Percentiles rank a stretch among this genome's conserved stretches.
These are phyloP conservation scores for Nyctanthes arbortristis DNA, from an alignment of 257 asterid species.

Conservation along the genomic window DNA sequence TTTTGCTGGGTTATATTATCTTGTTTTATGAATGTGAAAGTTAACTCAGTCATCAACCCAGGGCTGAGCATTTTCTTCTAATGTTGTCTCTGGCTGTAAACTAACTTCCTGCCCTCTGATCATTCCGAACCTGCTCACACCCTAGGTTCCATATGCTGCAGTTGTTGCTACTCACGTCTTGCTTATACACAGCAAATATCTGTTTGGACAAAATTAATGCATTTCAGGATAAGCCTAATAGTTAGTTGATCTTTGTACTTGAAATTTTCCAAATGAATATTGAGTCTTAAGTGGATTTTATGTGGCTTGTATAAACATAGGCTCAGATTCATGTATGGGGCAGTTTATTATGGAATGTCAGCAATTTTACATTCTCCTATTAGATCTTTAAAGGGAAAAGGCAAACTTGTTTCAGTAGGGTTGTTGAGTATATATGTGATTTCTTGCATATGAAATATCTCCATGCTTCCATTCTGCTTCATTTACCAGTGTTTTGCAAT, in stretches of 20 bases:
- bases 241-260: slow-evolving; percentile 20
- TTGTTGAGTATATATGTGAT: not conserved
- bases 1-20: not conserved
- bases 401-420: not conserved
- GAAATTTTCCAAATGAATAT: not conserved
- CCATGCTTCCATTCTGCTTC: not conserved
- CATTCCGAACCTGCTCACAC: not conserved
- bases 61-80: slow-evolving; percentile 4
- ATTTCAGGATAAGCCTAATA: not conserved
- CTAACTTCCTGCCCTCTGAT: not conserved
- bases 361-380: not conserved
- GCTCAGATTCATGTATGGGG: not conserved
- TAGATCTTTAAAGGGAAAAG: not conserved
- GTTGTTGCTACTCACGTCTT: not conserved
- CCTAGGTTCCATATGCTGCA: not conserved
- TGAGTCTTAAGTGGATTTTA: not conserved
- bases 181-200: not conserved
- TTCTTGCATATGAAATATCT: not conserved
- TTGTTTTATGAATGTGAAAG: not conserved
- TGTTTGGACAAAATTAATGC: not conserved
- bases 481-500: not conserved
- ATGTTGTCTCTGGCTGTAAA: not conserved
- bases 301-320: not conserved
- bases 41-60: slow-evolving; percentile 2
- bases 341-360: not conserved